A percentile compares a stretch with the other conserved stretches of the same genome.
Conservation (phyloP, 768 basidiomycete genomes). For the Candolleomyces efflorescens region DNA sequence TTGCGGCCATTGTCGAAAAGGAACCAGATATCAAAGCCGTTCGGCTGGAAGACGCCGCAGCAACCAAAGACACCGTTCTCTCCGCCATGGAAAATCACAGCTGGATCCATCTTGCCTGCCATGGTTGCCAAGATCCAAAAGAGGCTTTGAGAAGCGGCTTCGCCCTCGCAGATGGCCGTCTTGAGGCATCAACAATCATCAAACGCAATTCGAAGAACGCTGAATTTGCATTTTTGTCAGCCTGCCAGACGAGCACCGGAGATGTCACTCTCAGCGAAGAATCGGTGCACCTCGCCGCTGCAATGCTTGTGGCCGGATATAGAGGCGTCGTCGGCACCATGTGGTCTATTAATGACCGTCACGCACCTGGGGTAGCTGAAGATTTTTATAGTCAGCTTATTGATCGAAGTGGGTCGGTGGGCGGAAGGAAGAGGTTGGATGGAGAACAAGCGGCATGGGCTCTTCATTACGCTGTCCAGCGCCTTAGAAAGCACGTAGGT, state of each 20-base stretch:
- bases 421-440: background rate
- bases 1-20: background rate
- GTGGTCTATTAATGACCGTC: conserved; percentile 27
- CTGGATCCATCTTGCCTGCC: conserved; percentile 32
- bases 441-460: background rate
- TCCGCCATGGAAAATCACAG: background rate
- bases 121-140: conserved; percentile 23
- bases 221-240: conserved; percentile 34
- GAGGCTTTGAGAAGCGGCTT: conserved; percentile 23
- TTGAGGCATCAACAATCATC: conserved; percentile 13
- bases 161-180: conserved; percentile 14
- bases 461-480: conserved; percentile 4
- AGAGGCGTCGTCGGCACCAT: conserved; percentile 32
- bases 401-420: background rate
- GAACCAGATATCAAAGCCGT: background rate
- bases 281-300: conserved; percentile 33
- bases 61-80: background rate
- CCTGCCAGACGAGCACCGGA: conserved; percentile 34
- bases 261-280: conserved; percentile 16
- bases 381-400: conserved; percentile 5
- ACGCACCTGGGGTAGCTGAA: conserved; percentile 10
- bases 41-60: background rate
- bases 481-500: background rate
- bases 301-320: conserved; percentile 29
- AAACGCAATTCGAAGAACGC: conserved; percentile 5